Base-by-base conservation (phyloP, 2,329 filamentous ascomycete genomes). In the Thielaviopsis punctulata region DNA sequence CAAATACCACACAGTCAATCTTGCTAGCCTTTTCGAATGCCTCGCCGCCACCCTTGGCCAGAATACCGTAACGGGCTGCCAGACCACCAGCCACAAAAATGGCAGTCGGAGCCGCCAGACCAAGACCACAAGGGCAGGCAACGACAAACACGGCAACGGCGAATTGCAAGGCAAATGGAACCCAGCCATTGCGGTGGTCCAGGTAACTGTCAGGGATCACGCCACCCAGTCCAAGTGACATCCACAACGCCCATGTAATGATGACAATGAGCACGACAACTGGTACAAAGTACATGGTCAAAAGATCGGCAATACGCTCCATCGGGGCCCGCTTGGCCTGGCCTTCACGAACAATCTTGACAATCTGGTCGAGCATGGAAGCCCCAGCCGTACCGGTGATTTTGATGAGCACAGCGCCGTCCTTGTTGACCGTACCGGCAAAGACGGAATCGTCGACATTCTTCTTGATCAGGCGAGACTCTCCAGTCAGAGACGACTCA, bases 81-180 rank as follows among this genome's bases (percentile, higher is more conserved):
- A 92, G 68, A 1, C 86, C 86, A 33, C 84, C 81, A 2, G 85
- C 86, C 9, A 92, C 86, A 57, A 90, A 90, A 30, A 93, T 77
- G 51, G 86, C 86, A 0, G 86, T 93, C 1, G 86, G 86, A 0
- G 86, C 86, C n/a, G 86, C 86, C 7, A 93, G 76, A 1, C 82
- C 86, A 13, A 93, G 73, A 2, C 86, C 86, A 60, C 86, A 93
- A 1, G 86, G 86, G 61, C 86, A 93, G 2, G 86, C 86, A 24
- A 93, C 82, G 30, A 93, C 85, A 58, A 93, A 92, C 12, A 92
- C 86, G 6, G 86, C 78, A 59, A 93, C 90, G 15, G 86, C 84
- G 60, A 90, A 92, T 57, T 86, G 80, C 45, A 92, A 72, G 2
- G 84, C 82, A 70, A 86, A 90, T 1, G 81, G 74, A 0, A 77